These are phyloP conservation scores for Stropharia rugosoannulata DNA, from an alignment of 768 basidiomycete genomes.

Conservation along the genomic window DNA sequence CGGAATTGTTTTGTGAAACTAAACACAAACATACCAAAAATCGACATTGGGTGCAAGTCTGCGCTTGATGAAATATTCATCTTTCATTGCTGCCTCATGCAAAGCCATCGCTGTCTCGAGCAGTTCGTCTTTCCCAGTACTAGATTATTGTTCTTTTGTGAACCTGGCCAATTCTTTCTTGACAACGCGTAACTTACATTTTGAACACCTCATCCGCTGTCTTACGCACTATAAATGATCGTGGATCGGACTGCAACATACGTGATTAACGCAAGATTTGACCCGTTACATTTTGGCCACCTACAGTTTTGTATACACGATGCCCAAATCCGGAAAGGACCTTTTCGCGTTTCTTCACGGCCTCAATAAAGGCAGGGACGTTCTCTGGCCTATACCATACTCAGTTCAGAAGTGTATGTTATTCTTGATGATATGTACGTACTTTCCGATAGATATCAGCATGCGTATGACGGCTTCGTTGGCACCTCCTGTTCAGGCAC, in stretches of 20 bases:
- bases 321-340: constrained; percentile 92
- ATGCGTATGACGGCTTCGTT: constrained; percentile 95
- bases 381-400: constrained; percentile 61
- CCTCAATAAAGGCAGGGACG: constrained; percentile 81
- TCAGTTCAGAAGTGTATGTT: background rate
- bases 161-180: background rate
- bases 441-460: constrained; percentile 86
- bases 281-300: constrained; percentile 38
- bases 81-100: constrained; percentile 86
- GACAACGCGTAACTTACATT: constrained; percentile 48
- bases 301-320: constrained; percentile 38
- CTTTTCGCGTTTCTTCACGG: constrained; percentile 85
- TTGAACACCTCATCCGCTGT: constrained; percentile 92
- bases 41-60: constrained; percentile 89
- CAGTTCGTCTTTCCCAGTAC: constrained; percentile 83
- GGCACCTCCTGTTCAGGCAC: constrained; percentile 60
- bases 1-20: background rate
- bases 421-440: constrained; percentile 28
- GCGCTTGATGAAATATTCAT: constrained; percentile 84
- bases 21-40: constrained; percentile 62
- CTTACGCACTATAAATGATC: constrained; percentile 88
- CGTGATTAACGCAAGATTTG: constrained; percentile 1
- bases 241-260: constrained; percentile 72
- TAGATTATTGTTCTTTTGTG: constrained; percentile 21
- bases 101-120: constrained; percentile 88